These are phyloP conservation scores for Candida yuanshanica DNA, from an alignment of 805 yeast genomes.

Conservation along the genomic window DNA sequence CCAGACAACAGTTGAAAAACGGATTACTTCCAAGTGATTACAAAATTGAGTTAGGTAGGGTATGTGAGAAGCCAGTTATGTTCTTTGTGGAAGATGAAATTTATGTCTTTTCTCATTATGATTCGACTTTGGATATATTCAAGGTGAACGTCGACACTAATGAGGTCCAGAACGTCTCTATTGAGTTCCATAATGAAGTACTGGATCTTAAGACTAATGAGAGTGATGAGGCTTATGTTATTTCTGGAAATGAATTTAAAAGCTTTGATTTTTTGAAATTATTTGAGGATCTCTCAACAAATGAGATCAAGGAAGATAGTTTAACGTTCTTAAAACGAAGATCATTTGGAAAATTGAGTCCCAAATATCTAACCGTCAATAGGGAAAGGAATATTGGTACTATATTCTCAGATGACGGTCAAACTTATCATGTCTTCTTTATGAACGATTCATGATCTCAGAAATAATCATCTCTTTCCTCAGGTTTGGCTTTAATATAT, in stretches of 20 bases:
- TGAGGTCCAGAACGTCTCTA: not conserved
- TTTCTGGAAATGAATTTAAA: constrained; percentile 1
- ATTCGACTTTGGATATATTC: constrained; percentile 10
- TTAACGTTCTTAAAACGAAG: constrained; percentile 1
- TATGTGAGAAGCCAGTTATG: constrained; percentile 15
- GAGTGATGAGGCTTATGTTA: constrained; percentile 8
- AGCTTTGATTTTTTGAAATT: not conserved
- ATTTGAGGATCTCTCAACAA: not conserved
- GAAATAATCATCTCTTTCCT: constrained; percentile 4
- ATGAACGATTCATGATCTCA: not conserved
- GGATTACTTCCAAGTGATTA: constrained; percentile 1
- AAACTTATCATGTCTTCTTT: constrained; percentile 4
- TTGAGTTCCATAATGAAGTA: constrained; percentile 6
- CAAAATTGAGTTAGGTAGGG: constrained; percentile 11
- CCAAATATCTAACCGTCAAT: constrained; percentile 27
- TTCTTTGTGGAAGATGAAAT: constrained; percentile 6
- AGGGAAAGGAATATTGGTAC: constrained; percentile 28
- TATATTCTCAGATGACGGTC: constrained; percentile 31
- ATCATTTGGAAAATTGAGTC: constrained; percentile 10
- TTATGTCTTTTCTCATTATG: constrained; percentile 8
- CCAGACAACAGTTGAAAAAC: constrained; percentile 9
- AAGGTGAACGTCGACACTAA: constrained; percentile 6
- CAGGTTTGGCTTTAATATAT: constrained; percentile 7
- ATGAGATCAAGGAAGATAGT: not conserved
- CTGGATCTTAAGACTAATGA: constrained; percentile 10